These are phyloP conservation scores for Hypoxylon sp. DNA, from an alignment of 2,329 filamentous ascomycete genomes.

Conservation along the genomic window DNA sequence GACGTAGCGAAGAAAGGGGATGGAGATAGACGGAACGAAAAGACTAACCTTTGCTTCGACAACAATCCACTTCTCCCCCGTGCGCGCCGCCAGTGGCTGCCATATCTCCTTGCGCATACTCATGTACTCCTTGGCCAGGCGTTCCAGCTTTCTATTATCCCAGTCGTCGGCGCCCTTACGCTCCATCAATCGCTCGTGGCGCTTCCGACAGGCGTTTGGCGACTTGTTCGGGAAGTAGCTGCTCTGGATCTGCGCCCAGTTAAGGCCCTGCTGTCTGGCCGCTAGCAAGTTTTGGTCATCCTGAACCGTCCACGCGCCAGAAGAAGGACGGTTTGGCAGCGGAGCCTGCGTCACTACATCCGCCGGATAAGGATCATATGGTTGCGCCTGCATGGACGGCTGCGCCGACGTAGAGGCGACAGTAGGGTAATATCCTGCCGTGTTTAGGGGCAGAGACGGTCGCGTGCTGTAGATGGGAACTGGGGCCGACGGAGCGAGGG, in stretches of 20 bases:
- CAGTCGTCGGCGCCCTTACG: constrained; percentile 81
- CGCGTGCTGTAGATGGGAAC: constrained; percentile 61
- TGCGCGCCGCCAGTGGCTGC: constrained; percentile 77
- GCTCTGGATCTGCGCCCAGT: constrained; percentile 86
- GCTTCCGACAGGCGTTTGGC: constrained; percentile 88
- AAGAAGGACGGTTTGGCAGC: constrained; percentile 68
- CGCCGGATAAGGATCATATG: constrained; percentile 61
- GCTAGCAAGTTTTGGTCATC: constrained; percentile 82
- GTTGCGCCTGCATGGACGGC: constrained; percentile 56
- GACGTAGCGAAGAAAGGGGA: neutral
- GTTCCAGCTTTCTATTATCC: constrained; percentile 82
- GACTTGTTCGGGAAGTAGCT: constrained; percentile 84
- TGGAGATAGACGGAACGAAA: neutral
- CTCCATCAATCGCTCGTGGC: constrained; percentile 88
- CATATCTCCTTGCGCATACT: constrained; percentile 85
- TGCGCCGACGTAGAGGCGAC: constrained; percentile 55
- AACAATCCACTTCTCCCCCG: constrained; percentile 87
- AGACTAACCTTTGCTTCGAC: constrained; percentile 72
- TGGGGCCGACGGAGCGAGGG: constrained; percentile 59
- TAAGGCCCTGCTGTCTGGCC: constrained; percentile 81
- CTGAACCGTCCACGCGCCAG: constrained; percentile 78
- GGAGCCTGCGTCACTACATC: constrained; percentile 56
- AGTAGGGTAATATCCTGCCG: constrained; percentile 58
- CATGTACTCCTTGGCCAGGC: constrained; percentile 84
- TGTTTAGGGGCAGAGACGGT: constrained; percentile 57